Evolutionary conservation across 139 green algal species (phyloP), one percentile per base, ranked within the genome.

Genomic region (Yamagishiella unicocca): DNA sequence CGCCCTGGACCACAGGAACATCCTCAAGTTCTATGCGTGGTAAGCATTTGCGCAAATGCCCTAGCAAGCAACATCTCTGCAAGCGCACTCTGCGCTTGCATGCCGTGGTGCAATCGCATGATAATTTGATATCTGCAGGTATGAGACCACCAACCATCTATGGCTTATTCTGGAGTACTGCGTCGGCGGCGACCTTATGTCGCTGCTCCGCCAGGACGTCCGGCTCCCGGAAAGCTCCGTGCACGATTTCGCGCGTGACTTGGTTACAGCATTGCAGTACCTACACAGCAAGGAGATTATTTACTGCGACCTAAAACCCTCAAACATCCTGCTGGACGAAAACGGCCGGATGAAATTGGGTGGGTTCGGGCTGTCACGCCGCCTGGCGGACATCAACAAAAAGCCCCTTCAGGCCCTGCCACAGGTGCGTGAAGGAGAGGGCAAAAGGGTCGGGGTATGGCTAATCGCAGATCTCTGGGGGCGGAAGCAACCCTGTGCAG

Each of bases 131-230:
- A n/a, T n/a, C n/a, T 40, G 45, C 95, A 98, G 96, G 96, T 99
- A 98, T 83, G 97, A 99, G 93, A 99, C 97, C 24, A 94, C 91
- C 83, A 98, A 99, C 92, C 96, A 98, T 87, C 89, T 99, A 53
- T 99, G 97, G 97, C 94, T 99, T n/a, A 97, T 99, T 50, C 91
- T 99, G 74, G 97, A 99, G 92, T 99, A 98, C 90, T 99, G 97
- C 75, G 97, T 99, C 17, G 97, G 97, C 0, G 97, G 97, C 0
- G 95, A 98, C 90, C 92, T 99, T 58, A 93, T 97, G 88, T 93
- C 93, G 0, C 88, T 99, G 85, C 92, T 99, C 43, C 79, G 91
- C 31, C 89, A 96, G 89, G 97, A 99, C 78, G 90, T 95, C 31
- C 79, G 80, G 8, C 90, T 99, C 33, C 97, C 97, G 21, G 96